A percentile compares a stretch with the other conserved stretches of the same genome.
These are phyloP conservation scores for Chlamydomonas sphaeroides DNA, from an alignment of 139 green algal genomes.

Conservation along the genomic window DNA sequence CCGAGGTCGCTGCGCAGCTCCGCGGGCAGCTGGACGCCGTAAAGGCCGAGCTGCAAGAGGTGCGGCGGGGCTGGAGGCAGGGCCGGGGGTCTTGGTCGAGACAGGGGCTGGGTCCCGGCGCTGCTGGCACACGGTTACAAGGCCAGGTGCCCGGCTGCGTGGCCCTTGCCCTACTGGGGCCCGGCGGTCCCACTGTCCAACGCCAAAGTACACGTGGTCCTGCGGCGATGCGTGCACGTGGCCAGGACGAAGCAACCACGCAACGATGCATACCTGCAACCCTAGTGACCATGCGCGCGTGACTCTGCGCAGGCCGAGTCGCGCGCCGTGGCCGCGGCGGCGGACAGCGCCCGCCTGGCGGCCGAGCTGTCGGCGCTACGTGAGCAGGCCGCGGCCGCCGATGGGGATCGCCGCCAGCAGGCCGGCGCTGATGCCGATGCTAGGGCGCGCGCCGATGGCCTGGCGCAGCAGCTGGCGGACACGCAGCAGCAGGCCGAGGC, in stretches of 20 bases:
- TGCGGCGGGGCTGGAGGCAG: background rate
- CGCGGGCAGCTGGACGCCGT: constrained; percentile 1
- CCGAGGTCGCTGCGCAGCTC: constrained; percentile 14
- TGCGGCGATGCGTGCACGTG: too few species aligned
- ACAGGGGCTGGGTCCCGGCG: too few species aligned
- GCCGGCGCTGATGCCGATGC: background rate
- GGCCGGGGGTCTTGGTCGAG: too few species aligned
- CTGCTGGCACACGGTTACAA: too few species aligned
- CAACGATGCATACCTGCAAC: too few species aligned
- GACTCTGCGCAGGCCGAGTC: constrained; percentile 18
- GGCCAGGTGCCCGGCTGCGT: too few species aligned
- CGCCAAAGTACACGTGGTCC: too few species aligned
- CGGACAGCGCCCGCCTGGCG: background rate
- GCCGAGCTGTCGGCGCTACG: background rate
- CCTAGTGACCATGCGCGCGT: too few species aligned
- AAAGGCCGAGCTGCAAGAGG: background rate
- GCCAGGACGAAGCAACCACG: too few species aligned
- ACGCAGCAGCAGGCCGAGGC: constrained; percentile 6
- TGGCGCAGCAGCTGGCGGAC: background rate
- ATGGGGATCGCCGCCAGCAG: too few species aligned
- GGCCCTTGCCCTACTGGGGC: too few species aligned
- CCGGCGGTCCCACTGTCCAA: too few species aligned
- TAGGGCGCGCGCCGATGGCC: background rate
- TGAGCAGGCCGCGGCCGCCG: background rate
- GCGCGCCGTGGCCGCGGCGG: background rate